Conservation (phyloP, 176 grass and related monocot genomes). For the Chloris gayana region DNA sequence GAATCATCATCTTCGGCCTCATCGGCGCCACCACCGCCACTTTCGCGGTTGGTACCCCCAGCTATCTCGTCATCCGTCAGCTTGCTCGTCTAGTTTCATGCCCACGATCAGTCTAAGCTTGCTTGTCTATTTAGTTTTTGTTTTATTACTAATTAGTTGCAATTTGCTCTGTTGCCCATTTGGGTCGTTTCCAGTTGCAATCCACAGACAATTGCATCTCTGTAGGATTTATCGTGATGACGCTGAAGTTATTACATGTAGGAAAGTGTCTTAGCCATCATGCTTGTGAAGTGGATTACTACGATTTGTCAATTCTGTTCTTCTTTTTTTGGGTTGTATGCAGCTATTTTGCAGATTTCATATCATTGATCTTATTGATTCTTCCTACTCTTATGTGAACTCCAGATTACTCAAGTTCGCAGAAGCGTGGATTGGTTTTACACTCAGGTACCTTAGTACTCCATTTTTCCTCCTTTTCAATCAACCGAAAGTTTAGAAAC, state of each 20-base stretch:
- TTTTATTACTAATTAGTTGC: neutral
- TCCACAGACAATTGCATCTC: neutral
- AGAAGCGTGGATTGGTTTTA: conserved; percentile 76
- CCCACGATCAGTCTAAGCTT: neutral
- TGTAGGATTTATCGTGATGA: neutral
- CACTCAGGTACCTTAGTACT: conserved; percentile 59
- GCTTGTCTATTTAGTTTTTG: neutral
- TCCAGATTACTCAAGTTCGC: conserved; percentile 77
- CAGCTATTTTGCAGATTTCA: conserved; percentile 7
- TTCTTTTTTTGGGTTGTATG: neutral
- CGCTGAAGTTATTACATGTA: neutral
- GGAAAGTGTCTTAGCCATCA: neutral
- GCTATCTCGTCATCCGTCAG: neutral
- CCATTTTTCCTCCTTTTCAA: too few species aligned
- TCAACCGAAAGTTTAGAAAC: too few species aligned
- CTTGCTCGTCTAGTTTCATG: conserved; percentile 11
- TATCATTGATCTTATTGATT: conserved; percentile 25
- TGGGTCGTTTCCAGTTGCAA: neutral
- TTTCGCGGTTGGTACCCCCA: conserved; percentile 50
- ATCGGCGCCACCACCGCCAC: conserved; percentile 80
- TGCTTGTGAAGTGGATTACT: neutral
- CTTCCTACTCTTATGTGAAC: conserved; percentile 1
- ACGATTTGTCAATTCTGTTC: neutral
- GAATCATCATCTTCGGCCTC: conserved; percentile 75
- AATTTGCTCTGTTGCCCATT: neutral